Conservation (phyloP, 257 asterid species). For the Salvia splendens region DNA sequence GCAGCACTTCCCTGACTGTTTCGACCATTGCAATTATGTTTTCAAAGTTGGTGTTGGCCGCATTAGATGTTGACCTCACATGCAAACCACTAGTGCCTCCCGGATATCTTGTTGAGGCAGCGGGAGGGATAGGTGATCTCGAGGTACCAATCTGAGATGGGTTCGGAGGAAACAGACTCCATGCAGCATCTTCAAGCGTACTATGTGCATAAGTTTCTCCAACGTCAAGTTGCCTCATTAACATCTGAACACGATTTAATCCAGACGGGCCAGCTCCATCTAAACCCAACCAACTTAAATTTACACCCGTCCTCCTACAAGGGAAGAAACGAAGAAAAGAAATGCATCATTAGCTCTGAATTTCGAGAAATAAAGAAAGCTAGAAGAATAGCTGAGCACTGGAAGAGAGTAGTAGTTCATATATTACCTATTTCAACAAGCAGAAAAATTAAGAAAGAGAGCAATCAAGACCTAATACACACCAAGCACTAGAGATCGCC, state of each 20-base stretch:
- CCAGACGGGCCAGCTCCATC: conserved; percentile 84
- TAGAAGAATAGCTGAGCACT: not conserved
- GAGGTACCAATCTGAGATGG: conserved; percentile 73
- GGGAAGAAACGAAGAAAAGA: not conserved
- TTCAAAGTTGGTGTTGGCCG: conserved; percentile 46
- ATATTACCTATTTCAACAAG: not conserved
- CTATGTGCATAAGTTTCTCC: conserved; percentile 78
- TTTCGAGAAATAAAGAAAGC: conserved; percentile 3
- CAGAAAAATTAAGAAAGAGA: not conserved
- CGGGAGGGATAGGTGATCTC: conserved; percentile 40
- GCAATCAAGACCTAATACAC: not conserved
- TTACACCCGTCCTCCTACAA: conserved; percentile 57
- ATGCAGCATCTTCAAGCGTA: conserved; percentile 67
- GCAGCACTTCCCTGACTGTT: conserved; percentile 76
- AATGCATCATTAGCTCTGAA: conserved; percentile 9
- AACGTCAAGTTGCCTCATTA: conserved; percentile 87
- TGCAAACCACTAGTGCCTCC: conserved; percentile 44
- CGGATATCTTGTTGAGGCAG: conserved; percentile 42
- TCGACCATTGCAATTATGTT: conserved; percentile 67
- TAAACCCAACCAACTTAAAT: conserved; percentile 69
- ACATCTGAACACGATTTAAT: conserved; percentile 74
- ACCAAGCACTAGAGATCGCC: conserved; percentile 1
- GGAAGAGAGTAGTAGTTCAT: not conserved
- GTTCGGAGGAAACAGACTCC: conserved; percentile 68
- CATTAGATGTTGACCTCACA: conserved; percentile 46